Conservation (phyloP, 306 rosid genomes). For the Fragaria vesca region DNA sequence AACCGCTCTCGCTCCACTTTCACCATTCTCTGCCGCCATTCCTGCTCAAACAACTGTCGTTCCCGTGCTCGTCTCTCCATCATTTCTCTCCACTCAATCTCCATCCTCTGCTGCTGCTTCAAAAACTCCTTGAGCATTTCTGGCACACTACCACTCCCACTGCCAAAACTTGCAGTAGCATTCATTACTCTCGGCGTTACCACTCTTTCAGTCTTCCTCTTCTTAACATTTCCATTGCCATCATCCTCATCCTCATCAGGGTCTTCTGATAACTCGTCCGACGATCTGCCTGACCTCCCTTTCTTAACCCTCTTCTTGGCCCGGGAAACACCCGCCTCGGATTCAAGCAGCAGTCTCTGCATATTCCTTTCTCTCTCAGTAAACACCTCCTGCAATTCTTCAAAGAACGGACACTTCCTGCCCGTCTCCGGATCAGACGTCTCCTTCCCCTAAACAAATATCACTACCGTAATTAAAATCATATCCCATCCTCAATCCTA, state of each 20-base stretch:
- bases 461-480: neutral
- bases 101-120: constrained; percentile 74
- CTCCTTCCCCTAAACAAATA: constrained; percentile 71
- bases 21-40: constrained; percentile 79
- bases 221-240: constrained; percentile 52
- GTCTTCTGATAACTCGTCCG: constrained; percentile 64
- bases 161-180: constrained; percentile 18
- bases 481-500: neutral
- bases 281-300: constrained; percentile 46
- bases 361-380: constrained; percentile 63
- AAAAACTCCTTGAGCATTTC: constrained; percentile 70
- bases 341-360: constrained; percentile 65
- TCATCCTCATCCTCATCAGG: constrained; percentile 45
- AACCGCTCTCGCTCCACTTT: constrained; percentile 79
- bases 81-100: constrained; percentile 86
- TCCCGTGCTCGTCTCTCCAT: constrained; percentile 60
- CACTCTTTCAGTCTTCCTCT: constrained; percentile 50
- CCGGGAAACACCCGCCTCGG: constrained; percentile 53
- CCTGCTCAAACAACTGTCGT: constrained; percentile 67
- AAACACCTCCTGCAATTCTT: constrained; percentile 77
- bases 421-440: constrained; percentile 76
- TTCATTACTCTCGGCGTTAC: constrained; percentile 28
- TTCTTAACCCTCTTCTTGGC: constrained; percentile 56
- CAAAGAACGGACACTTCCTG: constrained; percentile 74
- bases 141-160: constrained; percentile 28